These are phyloP conservation scores for Eimeria praecox DNA, from an alignment of 169 alveolate species.

Conservation along the genomic window DNA sequence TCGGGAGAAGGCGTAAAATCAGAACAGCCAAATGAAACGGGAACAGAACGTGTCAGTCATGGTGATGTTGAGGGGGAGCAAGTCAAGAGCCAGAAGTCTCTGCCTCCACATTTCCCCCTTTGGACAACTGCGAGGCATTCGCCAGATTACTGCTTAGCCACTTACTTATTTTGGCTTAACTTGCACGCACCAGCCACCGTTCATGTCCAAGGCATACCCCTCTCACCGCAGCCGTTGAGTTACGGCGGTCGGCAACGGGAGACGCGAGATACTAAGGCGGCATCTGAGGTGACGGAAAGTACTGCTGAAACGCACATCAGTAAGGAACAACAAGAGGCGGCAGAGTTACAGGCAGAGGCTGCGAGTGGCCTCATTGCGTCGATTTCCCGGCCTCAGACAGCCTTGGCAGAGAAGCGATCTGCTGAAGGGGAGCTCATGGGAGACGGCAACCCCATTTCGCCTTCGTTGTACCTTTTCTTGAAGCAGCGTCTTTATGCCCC, in stretches of 20 bases:
- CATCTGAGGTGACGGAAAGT: conserved; percentile 46
- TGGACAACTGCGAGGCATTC: conserved; percentile 91
- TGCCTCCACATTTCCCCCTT: conserved; percentile 89
- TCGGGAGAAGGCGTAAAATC: conserved; percentile 31
- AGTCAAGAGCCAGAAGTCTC: conserved; percentile 1
- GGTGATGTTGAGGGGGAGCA: not conserved
- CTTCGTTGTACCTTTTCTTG: conserved; percentile 75
- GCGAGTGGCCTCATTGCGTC: conserved; percentile 47
- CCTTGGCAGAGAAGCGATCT: conserved; percentile 73
- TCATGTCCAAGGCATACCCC: conserved; percentile 91
- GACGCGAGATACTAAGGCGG: conserved; percentile 46
- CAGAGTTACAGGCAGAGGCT: conserved; percentile 33
- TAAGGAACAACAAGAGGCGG: conserved; percentile 66
- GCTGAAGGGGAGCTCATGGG: conserved; percentile 60
- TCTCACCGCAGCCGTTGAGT: conserved; percentile 87
- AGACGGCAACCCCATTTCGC: conserved; percentile 55
- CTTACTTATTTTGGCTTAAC: conserved; percentile 93
- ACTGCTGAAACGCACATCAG: conserved; percentile 73
- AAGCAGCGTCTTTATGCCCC: conserved; percentile 83
- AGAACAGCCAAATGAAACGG: conserved; percentile 51
- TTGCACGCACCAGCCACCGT: conserved; percentile 90
- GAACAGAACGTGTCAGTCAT: conserved; percentile 20
- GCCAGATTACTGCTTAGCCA: conserved; percentile 93
- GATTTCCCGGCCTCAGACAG: conserved; percentile 67
- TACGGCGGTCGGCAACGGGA: conserved; percentile 26